Percentiles rank a stretch among this genome's conserved stretches.
These are phyloP conservation scores for Caryopteris hybrid DNA, from an alignment of 305 asterid genomes.

Conservation along the genomic window DNA sequence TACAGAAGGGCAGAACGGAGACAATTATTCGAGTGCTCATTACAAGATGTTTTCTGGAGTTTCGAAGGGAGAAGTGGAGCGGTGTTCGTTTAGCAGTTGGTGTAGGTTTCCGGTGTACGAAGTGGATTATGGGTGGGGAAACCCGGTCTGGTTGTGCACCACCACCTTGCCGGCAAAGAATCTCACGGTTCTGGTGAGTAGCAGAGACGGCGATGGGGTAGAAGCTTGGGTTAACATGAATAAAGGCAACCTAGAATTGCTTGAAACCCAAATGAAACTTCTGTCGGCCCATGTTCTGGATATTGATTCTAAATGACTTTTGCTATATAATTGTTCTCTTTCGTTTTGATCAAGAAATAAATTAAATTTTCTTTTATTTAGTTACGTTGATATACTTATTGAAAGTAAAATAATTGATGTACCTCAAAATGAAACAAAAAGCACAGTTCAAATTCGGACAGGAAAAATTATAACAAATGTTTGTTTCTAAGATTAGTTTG, in stretches of 20 bases:
- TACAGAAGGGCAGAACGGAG: slow-evolving; percentile 17
- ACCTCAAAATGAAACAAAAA: too few species aligned
- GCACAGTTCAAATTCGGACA: too few species aligned
- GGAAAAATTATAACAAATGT: too few species aligned
- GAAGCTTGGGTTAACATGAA: slow-evolving; percentile 39
- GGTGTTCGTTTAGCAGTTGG: slow-evolving; percentile 34
- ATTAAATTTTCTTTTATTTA: too few species aligned
- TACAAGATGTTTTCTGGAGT: not conserved
- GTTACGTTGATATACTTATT: too few species aligned
- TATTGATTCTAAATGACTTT: too few species aligned
- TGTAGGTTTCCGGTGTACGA: slow-evolving; percentile 28
- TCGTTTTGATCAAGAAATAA: too few species aligned
- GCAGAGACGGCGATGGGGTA: slow-evolving; percentile 29
- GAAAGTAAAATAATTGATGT: too few species aligned
- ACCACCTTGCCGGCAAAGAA: slow-evolving; percentile 18
- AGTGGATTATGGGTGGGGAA: slow-evolving; percentile 51
- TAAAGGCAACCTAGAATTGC: not conserved
- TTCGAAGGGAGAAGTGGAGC: not conserved
- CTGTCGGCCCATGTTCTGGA: not conserved
- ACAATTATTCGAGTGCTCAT: not conserved
- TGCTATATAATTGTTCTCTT: too few species aligned
- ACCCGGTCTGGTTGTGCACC: slow-evolving; percentile 28
- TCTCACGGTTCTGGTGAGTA: slow-evolving; percentile 15
- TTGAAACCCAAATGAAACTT: not conserved
- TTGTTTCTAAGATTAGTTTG: too few species aligned